Evolutionary conservation across 140 eudicot genomes (phyloP), one percentile per base, ranked within the genome.

Genomic region (Cichorium intybus): DNA sequence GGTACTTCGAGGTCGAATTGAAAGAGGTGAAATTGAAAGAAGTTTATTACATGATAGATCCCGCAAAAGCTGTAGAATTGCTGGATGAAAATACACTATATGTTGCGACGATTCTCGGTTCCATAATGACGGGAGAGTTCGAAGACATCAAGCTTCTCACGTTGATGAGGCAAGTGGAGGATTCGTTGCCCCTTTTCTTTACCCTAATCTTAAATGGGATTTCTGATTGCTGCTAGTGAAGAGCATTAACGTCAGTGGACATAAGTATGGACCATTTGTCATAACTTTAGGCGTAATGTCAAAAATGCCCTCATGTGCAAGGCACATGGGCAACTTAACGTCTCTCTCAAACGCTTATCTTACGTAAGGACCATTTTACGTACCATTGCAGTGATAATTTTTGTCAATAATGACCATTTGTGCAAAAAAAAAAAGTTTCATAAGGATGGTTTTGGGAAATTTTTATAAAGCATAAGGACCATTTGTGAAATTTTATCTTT

Each of bases 81-180:
- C 88, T 85, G 64, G 94, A 85, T 14, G 94, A 85, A 69, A 85
- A 82, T 70, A 85, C 95, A 0, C 82, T 86, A 7, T 82, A 89
- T 56, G 84, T 86, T 35, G 89, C 89, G 45, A 77, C 95, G 10
- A 86, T 77, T 64, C 64, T 86, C 5, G 96, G 93, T 21, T 88
- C 96, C 1, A 84, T 93, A 0, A 68, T 88, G 65, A 88, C 81
- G 2, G 96, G 96, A 27, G 96, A 88, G 60, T 84, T 88, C 70
- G 96, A 88, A 70, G 87, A 84, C 59, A 87, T 84, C 14, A 84
- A 88, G 63, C 89, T 81, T 56, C 83, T 84, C 95, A 87, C 62
- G 91, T 87, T 15, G 95, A 87, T 84, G 95, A 91, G 21, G 92
- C 95, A 1, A 87, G 95, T 66, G 95, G 95, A 70, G 95, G 95